Evolutionary conservation across 225 moss, liverwort and hornwort genomes (phyloP).

Genomic region (Ulota crispa): DNA sequence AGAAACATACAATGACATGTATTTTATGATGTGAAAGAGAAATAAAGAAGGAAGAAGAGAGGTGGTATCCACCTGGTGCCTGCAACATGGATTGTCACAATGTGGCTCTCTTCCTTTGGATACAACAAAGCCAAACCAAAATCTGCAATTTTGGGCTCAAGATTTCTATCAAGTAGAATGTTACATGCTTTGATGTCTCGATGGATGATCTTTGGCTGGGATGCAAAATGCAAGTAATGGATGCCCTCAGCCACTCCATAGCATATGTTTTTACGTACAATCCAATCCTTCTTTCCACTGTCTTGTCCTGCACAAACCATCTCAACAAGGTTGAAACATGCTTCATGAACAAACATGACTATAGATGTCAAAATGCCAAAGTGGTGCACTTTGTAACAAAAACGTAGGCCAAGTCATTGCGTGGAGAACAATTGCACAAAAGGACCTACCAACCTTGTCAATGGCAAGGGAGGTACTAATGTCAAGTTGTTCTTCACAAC

Average conservation of each 20-base stretch:
- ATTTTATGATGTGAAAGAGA: background rate
- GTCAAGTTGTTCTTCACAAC: too few relatives aligned
- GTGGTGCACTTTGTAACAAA: too few relatives aligned
- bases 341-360: too few relatives aligned
- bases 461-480: too few relatives aligned
- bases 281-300: slow-evolving; percentile 10
- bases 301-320: background rate
- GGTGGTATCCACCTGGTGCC: slow-evolving; percentile 9
- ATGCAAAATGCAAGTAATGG: slow-evolving; percentile 39
- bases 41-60: background rate
- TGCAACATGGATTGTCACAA: slow-evolving; percentile 28
- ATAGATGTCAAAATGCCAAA: background rate
- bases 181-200: slow-evolving; percentile 45
- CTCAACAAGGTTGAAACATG: background rate
- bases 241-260: slow-evolving; percentile 30
- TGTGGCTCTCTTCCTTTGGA: slow-evolving; percentile 13
- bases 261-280: slow-evolving; percentile 16
- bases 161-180: slow-evolving; percentile 23
- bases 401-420: too few relatives aligned
- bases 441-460: too few relatives aligned
- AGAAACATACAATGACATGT: too few relatives aligned
- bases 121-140: slow-evolving; percentile 23
- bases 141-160: slow-evolving; percentile 28
- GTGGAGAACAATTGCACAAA: too few relatives aligned
- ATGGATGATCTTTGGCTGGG: slow-evolving; percentile 44